Evolutionary conservation across 1,139 yeast species (phyloP).

Genomic region (Magnusiomyces paraingens): DNA sequence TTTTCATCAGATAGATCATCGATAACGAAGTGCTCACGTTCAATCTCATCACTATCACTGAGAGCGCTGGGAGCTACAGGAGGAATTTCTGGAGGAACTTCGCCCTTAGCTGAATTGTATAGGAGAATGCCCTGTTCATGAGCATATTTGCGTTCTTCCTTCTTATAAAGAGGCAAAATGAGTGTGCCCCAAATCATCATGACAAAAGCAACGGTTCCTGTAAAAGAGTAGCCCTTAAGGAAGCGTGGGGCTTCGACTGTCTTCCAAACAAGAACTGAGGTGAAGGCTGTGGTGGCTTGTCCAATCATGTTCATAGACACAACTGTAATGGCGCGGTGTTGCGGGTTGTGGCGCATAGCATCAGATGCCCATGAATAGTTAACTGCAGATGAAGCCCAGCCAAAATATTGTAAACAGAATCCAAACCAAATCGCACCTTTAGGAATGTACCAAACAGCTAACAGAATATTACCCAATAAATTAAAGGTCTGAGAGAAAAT

Average conservation of each 20-base stretch:
- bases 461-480: slow-evolving; percentile 39
- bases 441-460: slow-evolving; percentile 44
- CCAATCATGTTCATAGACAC: slow-evolving; percentile 38
- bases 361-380: slow-evolving; percentile 25
- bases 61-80: no score
- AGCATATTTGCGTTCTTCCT: slow-evolving; percentile 48
- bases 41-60: no score
- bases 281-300: slow-evolving; percentile 26
- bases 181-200: slow-evolving; percentile 42
- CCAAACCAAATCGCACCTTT: slow-evolving; percentile 45
- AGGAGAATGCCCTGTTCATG: slow-evolving; percentile 41
- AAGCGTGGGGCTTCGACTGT: slow-evolving; percentile 49
- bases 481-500: slow-evolving; percentile 46
- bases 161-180: slow-evolving; percentile 52
- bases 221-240: slow-evolving; percentile 46
- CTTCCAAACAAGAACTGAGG: slow-evolving; percentile 35
- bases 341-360: slow-evolving; percentile 26
- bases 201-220: slow-evolving; percentile 47
- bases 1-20: no score
- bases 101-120: slow-evolving; percentile 14
- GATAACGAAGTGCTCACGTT: no score
- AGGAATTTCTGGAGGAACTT: not conserved
- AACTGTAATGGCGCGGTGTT: slow-evolving; percentile 37
- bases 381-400: slow-evolving; percentile 42
- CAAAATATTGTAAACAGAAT: slow-evolving; percentile 40